Base-by-base conservation (phyloP, 2,329 filamentous ascomycete genomes). In the Aureobasidium sp. region DNA sequence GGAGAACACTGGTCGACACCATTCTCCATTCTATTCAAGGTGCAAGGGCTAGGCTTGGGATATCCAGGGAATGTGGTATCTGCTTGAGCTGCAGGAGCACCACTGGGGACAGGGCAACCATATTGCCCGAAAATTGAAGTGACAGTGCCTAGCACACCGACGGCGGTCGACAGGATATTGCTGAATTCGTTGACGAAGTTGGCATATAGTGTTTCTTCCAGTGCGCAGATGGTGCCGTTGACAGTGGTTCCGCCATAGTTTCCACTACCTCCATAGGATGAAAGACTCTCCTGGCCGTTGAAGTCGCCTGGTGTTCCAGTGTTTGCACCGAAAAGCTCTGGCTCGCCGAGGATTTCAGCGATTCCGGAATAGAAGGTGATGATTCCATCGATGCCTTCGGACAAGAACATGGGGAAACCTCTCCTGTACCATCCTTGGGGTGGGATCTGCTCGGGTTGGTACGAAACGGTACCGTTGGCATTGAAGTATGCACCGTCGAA, bases 401-500 rank as follows among this genome's bases (percentile, higher is more conserved):
- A 27, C 7, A 59, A 13, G 42, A 59, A 59, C 55, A 59, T 59
- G 36, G 55, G 55, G 44, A 59, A 49, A 11, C 55, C 55, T 29
- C 55, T 44, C 1, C 55, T 30, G 32, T 59, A 59, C 55, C 55
- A 59, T 44, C 55, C 55, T 37, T 59, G 55, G 2, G 55, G 44
- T 30, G 55, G 55, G 25, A 59, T 59, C 32, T 59, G 55, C 44
- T 59, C 55, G 21, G 55, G 55, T 25, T 59, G 55, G 27, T 59
- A 59, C 1, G 55, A 59, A 7, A 59, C 55, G 10, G 55, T 37
- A 11, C 55, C 55, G 13, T 59, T 39, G 10, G 44, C 30, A 16
- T 59, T 59, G 16, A 59, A 59, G 44, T 41, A 49, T 15, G 55
- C 55, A 32, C 55, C 55, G 11, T 37, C 55, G 21, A 59, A 59